Evolutionary conservation across 331 rosid species (phyloP).

Genomic region (Telfairia occidentalis): DNA sequence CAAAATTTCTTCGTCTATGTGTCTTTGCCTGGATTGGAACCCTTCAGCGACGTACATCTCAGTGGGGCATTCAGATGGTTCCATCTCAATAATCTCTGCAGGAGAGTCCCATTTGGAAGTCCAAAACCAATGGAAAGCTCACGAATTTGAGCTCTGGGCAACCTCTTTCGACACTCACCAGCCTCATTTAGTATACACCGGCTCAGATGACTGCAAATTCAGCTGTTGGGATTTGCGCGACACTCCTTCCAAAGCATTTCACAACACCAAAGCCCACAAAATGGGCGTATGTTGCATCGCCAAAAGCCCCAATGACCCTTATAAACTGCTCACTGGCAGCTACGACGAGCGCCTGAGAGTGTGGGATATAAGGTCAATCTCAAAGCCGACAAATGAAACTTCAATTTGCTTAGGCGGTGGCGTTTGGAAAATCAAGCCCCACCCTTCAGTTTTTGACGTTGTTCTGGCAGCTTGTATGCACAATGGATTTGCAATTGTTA

Average conservation of each 20-base stretch:
- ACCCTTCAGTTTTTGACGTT: constrained; percentile 43
- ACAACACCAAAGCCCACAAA: constrained; percentile 54
- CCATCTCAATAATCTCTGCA: constrained; percentile 44
- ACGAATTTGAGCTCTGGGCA: constrained; percentile 85
- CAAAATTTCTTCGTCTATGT: constrained; percentile 56
- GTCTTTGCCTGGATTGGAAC: constrained; percentile 76
- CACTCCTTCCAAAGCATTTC: constrained; percentile 60
- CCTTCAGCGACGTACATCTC: constrained; percentile 58
- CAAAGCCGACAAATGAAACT: constrained; percentile 53
- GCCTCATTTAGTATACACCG: constrained; percentile 64
- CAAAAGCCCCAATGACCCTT: constrained; percentile 48
- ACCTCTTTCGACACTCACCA: constrained; percentile 67
- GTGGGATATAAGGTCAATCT: constrained; percentile 74
- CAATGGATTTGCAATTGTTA: constrained; percentile 75
- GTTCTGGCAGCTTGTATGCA: constrained; percentile 90
- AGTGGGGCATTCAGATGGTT: constrained; percentile 77
- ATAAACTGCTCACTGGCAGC: constrained; percentile 58
- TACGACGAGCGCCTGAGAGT: constrained; percentile 67
- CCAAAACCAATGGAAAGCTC: constrained; percentile 69
- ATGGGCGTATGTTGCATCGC: constrained; percentile 84
- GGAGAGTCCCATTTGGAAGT: constrained; percentile 46
- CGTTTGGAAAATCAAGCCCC: constrained; percentile 84
- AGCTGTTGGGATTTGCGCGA: constrained; percentile 71
- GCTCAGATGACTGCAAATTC: constrained; percentile 85
- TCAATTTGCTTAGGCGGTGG: constrained; percentile 78